Evolutionary conservation across 352 stramenopile species (phyloP).

Genomic region (Thalassiosira ordinaria): DNA sequence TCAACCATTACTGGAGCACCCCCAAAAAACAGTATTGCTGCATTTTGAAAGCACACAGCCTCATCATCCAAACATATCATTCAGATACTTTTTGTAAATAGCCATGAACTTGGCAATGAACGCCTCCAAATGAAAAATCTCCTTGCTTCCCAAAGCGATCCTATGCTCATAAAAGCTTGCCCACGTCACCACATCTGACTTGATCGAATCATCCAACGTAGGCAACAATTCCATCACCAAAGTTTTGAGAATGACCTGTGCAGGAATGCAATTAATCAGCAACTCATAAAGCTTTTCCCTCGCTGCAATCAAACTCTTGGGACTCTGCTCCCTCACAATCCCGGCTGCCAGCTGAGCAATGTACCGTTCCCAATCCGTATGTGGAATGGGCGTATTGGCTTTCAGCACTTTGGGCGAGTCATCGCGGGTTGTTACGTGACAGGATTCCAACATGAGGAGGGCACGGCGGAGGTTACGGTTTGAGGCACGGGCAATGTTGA

Average conservation of each 20-base stretch:
- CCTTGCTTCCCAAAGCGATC: conserved; percentile 94
- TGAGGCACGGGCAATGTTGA: conserved; percentile 91
- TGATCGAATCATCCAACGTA: conserved; percentile 94
- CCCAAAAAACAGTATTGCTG: too few species aligned
- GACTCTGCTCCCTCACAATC: conserved; percentile 95
- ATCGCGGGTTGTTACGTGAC: conserved; percentile 71
- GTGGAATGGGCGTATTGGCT: conserved; percentile 51
- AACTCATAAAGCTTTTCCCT: conserved; percentile 99
- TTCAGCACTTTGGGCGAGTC: conserved; percentile 48
- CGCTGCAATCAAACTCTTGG: conserved; percentile 90
- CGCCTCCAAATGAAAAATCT: conserved; percentile 99
- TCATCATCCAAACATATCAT: conserved; percentile 89
- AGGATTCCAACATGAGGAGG: conserved; percentile 97
- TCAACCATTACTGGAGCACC: too few species aligned
- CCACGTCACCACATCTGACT: conserved; percentile 93
- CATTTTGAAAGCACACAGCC: too few species aligned
- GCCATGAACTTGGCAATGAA: conserved; percentile 99
- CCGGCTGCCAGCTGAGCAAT: conserved; percentile 93
- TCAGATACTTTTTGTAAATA: conserved; percentile 98
- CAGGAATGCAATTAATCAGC: conserved; percentile 97
- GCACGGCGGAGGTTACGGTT: conserved; percentile 95
- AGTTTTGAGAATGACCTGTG: conserved; percentile 95
- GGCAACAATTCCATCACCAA: conserved; percentile 91
- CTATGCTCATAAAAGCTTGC: conserved; percentile 94
- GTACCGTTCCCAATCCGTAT: conserved; percentile 97